Evolutionary conservation across 495 filamentous ascomycete species (phyloP).

Genomic region (Rusavskia elegans): DNA sequence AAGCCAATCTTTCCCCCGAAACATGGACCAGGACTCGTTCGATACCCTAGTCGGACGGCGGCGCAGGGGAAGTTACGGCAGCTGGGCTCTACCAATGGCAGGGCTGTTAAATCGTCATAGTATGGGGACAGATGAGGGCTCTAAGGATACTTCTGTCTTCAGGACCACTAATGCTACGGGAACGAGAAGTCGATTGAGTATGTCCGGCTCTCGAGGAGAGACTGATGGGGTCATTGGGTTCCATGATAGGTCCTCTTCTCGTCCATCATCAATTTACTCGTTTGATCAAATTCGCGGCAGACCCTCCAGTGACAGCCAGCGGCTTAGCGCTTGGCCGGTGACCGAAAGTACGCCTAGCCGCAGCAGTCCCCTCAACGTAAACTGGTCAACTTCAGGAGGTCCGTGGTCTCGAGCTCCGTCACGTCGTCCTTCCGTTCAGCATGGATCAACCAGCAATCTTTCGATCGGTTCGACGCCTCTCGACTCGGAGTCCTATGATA

Average conservation of each 20-base stretch:
- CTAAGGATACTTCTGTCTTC: constrained; percentile 22
- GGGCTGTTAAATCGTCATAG: constrained; percentile 33
- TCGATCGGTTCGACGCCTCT: constrained; percentile 29
- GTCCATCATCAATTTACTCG: constrained; percentile 65
- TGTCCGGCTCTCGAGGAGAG: constrained; percentile 44
- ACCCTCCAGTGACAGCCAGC: constrained; percentile 63
- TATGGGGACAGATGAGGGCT: constrained; percentile 15
- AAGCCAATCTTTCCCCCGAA: constrained; percentile 68
- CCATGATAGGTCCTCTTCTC: constrained; percentile 49
- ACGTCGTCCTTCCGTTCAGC: constrained; percentile 37
- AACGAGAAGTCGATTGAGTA: constrained; percentile 36
- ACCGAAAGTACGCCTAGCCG: constrained; percentile 31
- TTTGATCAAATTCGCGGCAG: constrained; percentile 55
- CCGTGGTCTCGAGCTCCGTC: constrained; percentile 42
- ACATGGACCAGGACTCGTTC: constrained; percentile 41
- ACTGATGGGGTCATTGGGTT: constrained; percentile 39
- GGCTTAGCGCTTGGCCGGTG: constrained; percentile 44
- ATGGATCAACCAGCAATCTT: constrained; percentile 39
- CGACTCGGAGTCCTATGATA: constrained; percentile 30
- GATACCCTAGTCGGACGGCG: constrained; percentile 52
- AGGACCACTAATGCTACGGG: constrained; percentile 29
- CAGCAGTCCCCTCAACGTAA: constrained; percentile 37
- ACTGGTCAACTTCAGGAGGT: constrained; percentile 35
- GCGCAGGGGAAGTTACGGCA: constrained; percentile 49
- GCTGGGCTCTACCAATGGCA: constrained; percentile 41